A percentile compares a stretch with the other conserved stretches of the same genome.
Evolutionary conservation across 345 rosid genomes (phyloP).

Genomic region (Excoecaria agallocha): DNA sequence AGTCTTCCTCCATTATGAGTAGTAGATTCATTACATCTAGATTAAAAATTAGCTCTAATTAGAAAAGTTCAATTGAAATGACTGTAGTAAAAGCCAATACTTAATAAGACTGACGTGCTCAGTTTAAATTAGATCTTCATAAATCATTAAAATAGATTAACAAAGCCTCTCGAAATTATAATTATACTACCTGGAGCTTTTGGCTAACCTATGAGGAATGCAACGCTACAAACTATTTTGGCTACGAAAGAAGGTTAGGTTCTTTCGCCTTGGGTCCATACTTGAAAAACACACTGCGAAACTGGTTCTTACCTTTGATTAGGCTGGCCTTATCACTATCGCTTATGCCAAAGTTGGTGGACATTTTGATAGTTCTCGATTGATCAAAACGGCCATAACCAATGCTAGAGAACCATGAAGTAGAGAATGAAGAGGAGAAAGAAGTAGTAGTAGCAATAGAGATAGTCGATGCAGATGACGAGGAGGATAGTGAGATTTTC

Average conservation of each 20-base stretch:
- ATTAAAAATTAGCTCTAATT: background rate
- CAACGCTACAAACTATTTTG: too few species aligned
- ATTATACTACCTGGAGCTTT: constrained; percentile 85
- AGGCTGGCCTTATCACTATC: constrained; percentile 47
- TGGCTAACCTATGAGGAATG: too few species aligned
- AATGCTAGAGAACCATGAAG: constrained; percentile 69
- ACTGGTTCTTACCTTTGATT: constrained; percentile 82
- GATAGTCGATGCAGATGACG: constrained; percentile 17
- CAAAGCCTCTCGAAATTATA: too few species aligned
- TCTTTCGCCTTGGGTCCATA: constrained; percentile 82
- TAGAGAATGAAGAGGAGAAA: too few species aligned
- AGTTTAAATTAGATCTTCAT: background rate
- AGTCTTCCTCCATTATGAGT: constrained; percentile 57
- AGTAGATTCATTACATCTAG: background rate
- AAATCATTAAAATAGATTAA: background rate
- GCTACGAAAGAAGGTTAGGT: too few species aligned
- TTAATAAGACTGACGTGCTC: background rate
- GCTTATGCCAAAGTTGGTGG: constrained; percentile 29
- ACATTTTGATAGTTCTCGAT: constrained; percentile 37
- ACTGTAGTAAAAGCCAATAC: background rate
- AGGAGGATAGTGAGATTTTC: constrained; percentile 23
- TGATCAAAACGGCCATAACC: constrained; percentile 60
- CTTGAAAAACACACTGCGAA: constrained; percentile 82
- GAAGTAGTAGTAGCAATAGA: constrained; percentile 10
- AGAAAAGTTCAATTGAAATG: background rate